These are phyloP conservation scores for Diaporthe batatas DNA, from an alignment of 2,329 filamentous ascomycete species.

Conservation along the genomic window DNA sequence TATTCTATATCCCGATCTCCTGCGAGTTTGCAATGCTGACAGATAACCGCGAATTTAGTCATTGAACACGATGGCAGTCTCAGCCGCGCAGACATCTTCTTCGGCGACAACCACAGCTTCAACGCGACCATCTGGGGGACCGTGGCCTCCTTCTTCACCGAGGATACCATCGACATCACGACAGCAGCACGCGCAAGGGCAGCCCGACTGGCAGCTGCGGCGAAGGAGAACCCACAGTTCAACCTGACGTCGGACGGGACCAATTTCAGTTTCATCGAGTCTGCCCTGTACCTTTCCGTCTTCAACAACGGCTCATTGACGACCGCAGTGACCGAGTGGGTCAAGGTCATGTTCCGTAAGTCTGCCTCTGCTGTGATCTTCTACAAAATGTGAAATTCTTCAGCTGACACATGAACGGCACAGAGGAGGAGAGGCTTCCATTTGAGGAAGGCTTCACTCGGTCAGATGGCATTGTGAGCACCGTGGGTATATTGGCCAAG, in stretches of 20 bases:
- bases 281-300: slow-evolving; percentile 43
- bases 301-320: slow-evolving; percentile 44
- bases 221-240: slow-evolving; percentile 47
- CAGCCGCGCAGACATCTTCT: slow-evolving; percentile 48
- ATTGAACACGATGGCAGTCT: slow-evolving; percentile 54
- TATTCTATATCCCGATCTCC: neutral
- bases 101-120: slow-evolving; percentile 51
- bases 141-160: slow-evolving; percentile 44
- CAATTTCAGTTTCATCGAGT: slow-evolving; percentile 45
- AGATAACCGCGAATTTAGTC: slow-evolving; percentile 42
- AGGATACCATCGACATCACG: slow-evolving; percentile 47
- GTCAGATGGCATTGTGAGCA: slow-evolving; percentile 7
- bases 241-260: slow-evolving; percentile 41
- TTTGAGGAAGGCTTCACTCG: slow-evolving; percentile 18
- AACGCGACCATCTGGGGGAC: slow-evolving; percentile 47
- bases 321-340: slow-evolving; percentile 44
- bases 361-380: neutral
- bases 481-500: slow-evolving; percentile 1
- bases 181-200: slow-evolving; percentile 48
- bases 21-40: neutral
- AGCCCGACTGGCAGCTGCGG: slow-evolving; percentile 46
- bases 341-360: slow-evolving; percentile 44
- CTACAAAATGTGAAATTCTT: neutral
- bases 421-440: slow-evolving; percentile 12
- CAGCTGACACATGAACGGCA: neutral